Base-by-base conservation (phyloP, 2,329 filamentous ascomycete species). In the Calonectria hawksworthii region DNA sequence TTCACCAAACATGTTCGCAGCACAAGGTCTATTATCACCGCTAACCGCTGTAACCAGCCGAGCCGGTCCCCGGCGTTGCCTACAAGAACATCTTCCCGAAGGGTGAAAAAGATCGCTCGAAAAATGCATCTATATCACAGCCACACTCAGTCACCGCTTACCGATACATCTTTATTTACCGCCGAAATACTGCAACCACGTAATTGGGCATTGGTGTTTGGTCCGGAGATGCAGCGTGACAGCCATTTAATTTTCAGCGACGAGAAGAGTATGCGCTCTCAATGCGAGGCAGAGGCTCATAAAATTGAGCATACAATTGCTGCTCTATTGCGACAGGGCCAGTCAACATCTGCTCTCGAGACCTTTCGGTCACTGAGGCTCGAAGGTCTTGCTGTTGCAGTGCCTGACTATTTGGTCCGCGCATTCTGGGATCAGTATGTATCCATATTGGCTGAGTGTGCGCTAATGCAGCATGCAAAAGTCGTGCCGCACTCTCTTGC, bases 391-490 rank as follows among this genome's bases (percentile, higher is more conserved):
- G 61, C 59, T 38, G 61, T 67, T 44, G 36, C 72, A 13, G 50
- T 74, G 2, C 68, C 72, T 28, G 72, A 74, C 26, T 74, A 50
- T n/a, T 14, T 67, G 18, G 41, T 50, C 16, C 72, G 68, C n/a
- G 36, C 63, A 13, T 30, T 36, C 13, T 74, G 72, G 72, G 30
- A 23, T n/a, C 28, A 44, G 21, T 67, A 51, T 23, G 64, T 63
- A 7, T 23, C 30, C 2, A 54, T 72, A 21, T 38, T 74, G 21
- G 63, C 52, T 18, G 63, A 74, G 52, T 68, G 44, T 44, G 28
- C 64, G 10, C 68, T 74, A 10, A 71, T 74, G 63, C 72, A 74
- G 52, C 68, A 74, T 28, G 72, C 68, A 32, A 74, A 72, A 28
- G 72, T 74, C 44, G 67, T 74, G 8, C 72, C 72, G 9, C 72